phyloP scores from a whole-genome alignment of 2,329 filamentous ascomycete species.

The Mycogone perniciosa region DNA sequence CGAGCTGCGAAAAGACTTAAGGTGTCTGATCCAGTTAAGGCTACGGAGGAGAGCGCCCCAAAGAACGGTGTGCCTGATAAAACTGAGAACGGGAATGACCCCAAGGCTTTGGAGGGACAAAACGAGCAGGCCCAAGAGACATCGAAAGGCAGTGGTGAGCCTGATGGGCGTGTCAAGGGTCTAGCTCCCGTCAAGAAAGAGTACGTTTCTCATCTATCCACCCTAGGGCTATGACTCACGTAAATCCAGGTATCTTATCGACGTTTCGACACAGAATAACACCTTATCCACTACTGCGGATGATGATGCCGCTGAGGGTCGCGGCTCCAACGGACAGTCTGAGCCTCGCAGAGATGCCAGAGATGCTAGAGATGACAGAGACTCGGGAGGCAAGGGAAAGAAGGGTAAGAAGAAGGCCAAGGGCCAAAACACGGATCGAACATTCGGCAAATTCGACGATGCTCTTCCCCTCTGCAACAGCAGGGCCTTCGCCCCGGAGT shows the following conservation, averaged over 20 bases:
- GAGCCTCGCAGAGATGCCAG: conserved; percentile 52
- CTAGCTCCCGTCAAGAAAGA: conserved; percentile 68
- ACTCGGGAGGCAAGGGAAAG: conserved; percentile 32
- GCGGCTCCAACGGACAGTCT: conserved; percentile 23
- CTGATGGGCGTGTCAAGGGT: conserved; percentile 41
- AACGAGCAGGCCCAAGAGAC: conserved; percentile 13
- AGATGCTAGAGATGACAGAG: conserved; percentile 49
- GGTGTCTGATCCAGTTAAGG: conserved; percentile 31
- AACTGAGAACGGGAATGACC: conserved; percentile 16
- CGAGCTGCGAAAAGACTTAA: conserved; percentile 56
- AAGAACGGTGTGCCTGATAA: conserved; percentile 16
- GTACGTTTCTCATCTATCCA: conserved; percentile 37
- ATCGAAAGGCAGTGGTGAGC: conserved; percentile 14
- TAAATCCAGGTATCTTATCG: conserved; percentile 35
- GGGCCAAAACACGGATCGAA: conserved; percentile 73
- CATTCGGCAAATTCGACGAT: conserved; percentile 75
- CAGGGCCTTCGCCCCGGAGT: conserved; percentile 65
- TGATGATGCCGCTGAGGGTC: conserved; percentile 45
- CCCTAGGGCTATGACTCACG: conserved; percentile 3
- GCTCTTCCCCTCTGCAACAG: conserved; percentile 71
- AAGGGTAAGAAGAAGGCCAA: conserved; percentile 46
- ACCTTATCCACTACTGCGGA: conserved; percentile 28
- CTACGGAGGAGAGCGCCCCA: conserved; percentile 14
- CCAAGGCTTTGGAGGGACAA: conserved; percentile 16
- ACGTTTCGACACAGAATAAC: conserved; percentile 24